These are phyloP conservation scores for Solanum lycopersicoides DNA, from an alignment of 257 asterid species.

Conservation along the genomic window DNA sequence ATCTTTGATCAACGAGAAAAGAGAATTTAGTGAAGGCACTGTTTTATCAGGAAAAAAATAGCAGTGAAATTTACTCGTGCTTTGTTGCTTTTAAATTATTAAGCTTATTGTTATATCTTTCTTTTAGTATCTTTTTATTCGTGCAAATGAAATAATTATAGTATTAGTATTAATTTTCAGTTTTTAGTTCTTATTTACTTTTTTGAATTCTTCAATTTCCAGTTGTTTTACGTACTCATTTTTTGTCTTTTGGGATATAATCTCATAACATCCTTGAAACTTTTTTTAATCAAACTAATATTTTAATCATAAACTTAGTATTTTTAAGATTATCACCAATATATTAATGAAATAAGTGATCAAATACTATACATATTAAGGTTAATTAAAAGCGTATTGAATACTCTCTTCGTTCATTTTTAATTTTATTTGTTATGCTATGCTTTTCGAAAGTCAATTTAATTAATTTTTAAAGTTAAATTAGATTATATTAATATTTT, in stretches of 20 bases:
- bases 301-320: too few relatives aligned
- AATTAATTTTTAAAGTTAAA: too few relatives aligned
- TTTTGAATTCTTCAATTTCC: background rate
- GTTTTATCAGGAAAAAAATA: background rate
- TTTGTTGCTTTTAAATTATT: background rate
- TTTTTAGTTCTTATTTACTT: background rate
- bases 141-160: background rate
- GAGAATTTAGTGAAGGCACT: background rate
- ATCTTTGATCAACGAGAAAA: background rate
- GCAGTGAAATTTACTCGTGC: background rate
- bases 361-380: background rate
- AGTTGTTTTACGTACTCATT: too few relatives aligned
- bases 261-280: background rate
- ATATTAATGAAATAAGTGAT: background rate
- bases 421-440: too few relatives aligned
- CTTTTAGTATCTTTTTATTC: background rate
- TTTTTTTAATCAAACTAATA: background rate
- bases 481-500: too few relatives aligned
- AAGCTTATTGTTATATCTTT: background rate
- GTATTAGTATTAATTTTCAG: background rate
- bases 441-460: too few relatives aligned
- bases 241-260: background rate
- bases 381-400: background rate
- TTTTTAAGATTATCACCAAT: background rate
- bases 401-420: too few relatives aligned